Base-by-base conservation (phyloP, 1,284 basidiomycete species). In the Fomitopsis palustris region DNA sequence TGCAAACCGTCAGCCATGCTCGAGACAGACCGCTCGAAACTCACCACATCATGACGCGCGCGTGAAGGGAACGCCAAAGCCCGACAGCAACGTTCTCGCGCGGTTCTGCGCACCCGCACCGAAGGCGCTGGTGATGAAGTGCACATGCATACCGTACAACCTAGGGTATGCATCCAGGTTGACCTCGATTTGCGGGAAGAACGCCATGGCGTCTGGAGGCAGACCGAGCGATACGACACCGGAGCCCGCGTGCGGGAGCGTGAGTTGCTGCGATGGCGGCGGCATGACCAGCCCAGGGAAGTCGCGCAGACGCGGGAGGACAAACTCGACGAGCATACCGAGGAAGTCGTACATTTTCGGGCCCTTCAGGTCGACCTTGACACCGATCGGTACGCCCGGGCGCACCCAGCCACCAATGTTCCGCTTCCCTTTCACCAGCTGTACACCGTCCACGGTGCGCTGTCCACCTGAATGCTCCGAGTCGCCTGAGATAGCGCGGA, bases 261-360 rank as follows among this genome's bases (percentile, higher is more conserved):
- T 81, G 37, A 83, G 75, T 61, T 80, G 81, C 54, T 82, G 74
- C n/a, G 82, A 80, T 35, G 84, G 74, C 42, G 91, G 81, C 58
- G 92, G 87, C 60, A 95, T 77, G 3, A 82, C 72, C 61, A 99
- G 75, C 25, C 96, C 97, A 7, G 82, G 80, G 78, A 95, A 99
- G 67, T 97, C 95, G 67, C 96, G 85, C 64, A 98, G 75, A 23
- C 96, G 86, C 2, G 96, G 97, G 23, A 98, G 79, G 55, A 99
- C 96, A 72, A 98, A 98, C 67, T 98, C 95, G 67, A 88, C 86
- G 65, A 99, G 84, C 7, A 86, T 87, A 62, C 89, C 87, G 61
- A 99, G 78, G 75, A 99, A 98, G 67, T 95, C 90, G 79, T 94
- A 98, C 90, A 98, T 98, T 63, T 88, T 85, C 54, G 91, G 88